Evolutionary conservation across 1,284 basidiomycete genomes (phyloP).

Genomic region (Puccinia horiana): DNA sequence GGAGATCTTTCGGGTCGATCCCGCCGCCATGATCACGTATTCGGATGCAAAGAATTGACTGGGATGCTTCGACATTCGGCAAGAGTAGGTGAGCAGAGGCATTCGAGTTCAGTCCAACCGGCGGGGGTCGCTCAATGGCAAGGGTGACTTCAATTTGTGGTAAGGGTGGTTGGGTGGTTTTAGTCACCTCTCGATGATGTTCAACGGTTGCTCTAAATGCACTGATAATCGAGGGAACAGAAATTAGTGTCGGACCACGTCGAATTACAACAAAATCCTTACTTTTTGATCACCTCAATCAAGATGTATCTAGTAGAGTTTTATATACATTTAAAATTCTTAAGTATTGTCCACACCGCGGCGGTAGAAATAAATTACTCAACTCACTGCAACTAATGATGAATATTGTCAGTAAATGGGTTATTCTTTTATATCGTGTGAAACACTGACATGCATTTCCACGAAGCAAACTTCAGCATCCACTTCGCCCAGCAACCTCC

Average conservation of each 20-base stretch:
- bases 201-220: conserved; percentile 46
- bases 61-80: neutral
- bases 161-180: conserved; percentile 5
- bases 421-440: neutral
- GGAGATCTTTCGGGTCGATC: conserved; percentile 23
- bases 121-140: conserved; percentile 8
- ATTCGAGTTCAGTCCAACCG: neutral
- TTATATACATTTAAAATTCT: neutral
- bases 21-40: conserved; percentile 47
- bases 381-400: conserved; percentile 43
- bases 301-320: conserved; percentile 36
- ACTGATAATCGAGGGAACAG: conserved; percentile 8
- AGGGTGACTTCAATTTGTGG: conserved; percentile 35
- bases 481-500: conserved; percentile 34
- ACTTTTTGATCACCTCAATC: conserved; percentile 47
- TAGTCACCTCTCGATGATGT: conserved; percentile 32
- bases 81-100: neutral
- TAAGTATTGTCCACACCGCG: neutral
- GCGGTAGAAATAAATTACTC: neutral
- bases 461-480: conserved; percentile 36
- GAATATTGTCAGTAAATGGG: neutral
- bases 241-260: neutral
- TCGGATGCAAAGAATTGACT: conserved; percentile 26
- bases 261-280: neutral
- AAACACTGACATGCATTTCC: conserved; percentile 44